phyloP scores from a whole-genome alignment of 2,329 filamentous ascomycete species.

The Hymenoscyphus scutula region DNA sequence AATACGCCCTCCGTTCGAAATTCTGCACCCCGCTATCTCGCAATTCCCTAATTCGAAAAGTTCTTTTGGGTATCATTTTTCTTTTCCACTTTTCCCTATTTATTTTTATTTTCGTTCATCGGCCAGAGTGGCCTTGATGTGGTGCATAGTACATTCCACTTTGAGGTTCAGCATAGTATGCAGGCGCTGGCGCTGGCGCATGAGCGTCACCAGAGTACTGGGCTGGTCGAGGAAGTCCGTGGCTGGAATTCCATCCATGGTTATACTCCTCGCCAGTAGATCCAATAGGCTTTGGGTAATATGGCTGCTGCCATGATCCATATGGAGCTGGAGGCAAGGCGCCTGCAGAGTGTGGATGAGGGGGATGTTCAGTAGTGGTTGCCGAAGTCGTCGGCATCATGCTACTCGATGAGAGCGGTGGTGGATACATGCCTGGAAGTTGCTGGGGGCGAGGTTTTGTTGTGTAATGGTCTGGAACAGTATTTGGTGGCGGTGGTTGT shows the following conservation, averaged over 20 bases:
- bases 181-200: slow-evolving; percentile 14
- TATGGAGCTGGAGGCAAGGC: slow-evolving; percentile 25
- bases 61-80: not conserved
- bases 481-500: slow-evolving; percentile 18
- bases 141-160: slow-evolving; percentile 30
- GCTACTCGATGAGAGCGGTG: slow-evolving; percentile 22
- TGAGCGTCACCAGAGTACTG: slow-evolving; percentile 22
- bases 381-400: slow-evolving; percentile 23
- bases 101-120: slow-evolving; percentile 17
- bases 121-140: slow-evolving; percentile 22
- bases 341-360: slow-evolving; percentile 29
- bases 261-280: slow-evolving; percentile 28
- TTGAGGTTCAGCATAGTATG: slow-evolving; percentile 29
- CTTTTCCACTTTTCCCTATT: not conserved
- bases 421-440: slow-evolving; percentile 31
- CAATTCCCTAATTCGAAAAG: not conserved
- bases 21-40: not conserved
- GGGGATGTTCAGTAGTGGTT: slow-evolving; percentile 22
- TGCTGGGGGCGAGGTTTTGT: slow-evolving; percentile 29
- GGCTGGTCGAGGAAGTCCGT: slow-evolving; percentile 23
- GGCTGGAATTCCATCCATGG: slow-evolving; percentile 25
- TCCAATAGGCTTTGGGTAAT: slow-evolving; percentile 31
- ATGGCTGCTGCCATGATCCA: slow-evolving; percentile 32
- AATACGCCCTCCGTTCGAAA: not conserved
- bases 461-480: slow-evolving; percentile 27